These are phyloP conservation scores for Cyclotella distinguenda DNA, from an alignment of 108 stramenopile species.

Conservation along the genomic window DNA sequence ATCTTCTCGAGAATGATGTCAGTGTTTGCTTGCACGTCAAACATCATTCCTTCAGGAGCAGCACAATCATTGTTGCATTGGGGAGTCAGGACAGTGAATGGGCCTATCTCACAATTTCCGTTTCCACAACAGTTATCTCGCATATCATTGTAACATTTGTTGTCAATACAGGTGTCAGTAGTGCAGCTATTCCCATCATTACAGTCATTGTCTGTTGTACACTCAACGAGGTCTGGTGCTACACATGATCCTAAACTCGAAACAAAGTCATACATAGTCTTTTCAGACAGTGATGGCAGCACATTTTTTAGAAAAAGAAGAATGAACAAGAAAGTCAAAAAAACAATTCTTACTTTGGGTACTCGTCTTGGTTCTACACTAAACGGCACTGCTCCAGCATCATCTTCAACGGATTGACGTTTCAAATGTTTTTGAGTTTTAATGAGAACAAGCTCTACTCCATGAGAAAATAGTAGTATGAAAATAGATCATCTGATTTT, in stretches of 20 bases:
- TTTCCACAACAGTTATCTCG: constrained; percentile 13
- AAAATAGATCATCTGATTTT: no score
- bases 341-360: neutral
- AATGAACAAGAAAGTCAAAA: neutral
- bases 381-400: neutral
- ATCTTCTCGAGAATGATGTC: neutral
- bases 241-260: neutral
- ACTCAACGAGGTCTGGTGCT: neutral
- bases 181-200: constrained; percentile 11
- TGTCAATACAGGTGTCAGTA: neutral
- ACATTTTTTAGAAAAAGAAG: neutral
- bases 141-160: neutral
- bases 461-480: no score
- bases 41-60: neutral
- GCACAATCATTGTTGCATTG: neutral
- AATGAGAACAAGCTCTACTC: no score
- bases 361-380: constrained; percentile 6
- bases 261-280: constrained; percentile 6
- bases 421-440: no score
- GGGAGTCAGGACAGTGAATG: constrained; percentile 7
- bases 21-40: constrained; percentile 4
- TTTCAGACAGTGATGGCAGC: neutral
- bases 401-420: neutral
- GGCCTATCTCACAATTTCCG: constrained; percentile 2
- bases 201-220: constrained; percentile 3